Evolutionary conservation across 2,329 filamentous ascomycete species (phyloP), one percentile per base, ranked within the genome.

Genomic region (Penicillium sp.): DNA sequence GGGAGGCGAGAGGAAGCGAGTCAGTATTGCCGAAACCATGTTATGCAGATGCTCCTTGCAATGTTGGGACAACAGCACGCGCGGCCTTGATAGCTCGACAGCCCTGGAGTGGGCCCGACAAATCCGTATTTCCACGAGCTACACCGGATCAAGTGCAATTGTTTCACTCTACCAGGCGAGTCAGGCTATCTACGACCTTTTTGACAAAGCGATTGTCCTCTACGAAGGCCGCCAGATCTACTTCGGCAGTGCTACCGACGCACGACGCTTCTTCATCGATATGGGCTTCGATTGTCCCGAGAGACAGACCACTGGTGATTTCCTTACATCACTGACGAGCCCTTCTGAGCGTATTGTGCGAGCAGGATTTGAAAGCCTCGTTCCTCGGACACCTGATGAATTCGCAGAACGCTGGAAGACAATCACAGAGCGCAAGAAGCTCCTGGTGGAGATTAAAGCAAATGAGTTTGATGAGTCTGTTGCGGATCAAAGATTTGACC

Each of bases 211-310:
- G 0, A 78, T 83, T 0, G 85, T 92, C 0, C 75, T 91, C 0
- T 90, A 91, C 64, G 85, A 90, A 62, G 89, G 88, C 1, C 81
- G 86, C 0, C 83, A 90, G 64, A 91, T 92, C 61, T 92, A 85
- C 73, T 92, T 87, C 59, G 89, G 89, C 0, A 81, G 80, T 0
- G 82, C 84, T 0, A 64, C 63, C 5, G 71, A 79, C 7, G 89
- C 88, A 0, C 84, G 81, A 59, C 69, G 66, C 0, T 92, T 83
- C 71, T 91, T 92, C 54, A 82, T 88, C 61, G 74, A 80, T 3
- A 82, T 88, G 71, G 88, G 89, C 14, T 92, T 85, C 77, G 70
- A 81, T 31, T 90, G 88, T 60, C 86, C 86, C 0, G 72, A 81
- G 4, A 79, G 88, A 8, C 86, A 89, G 63, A 89, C 86, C 0